A percentile compares a stretch with the other conserved stretches of the same genome.
These are phyloP conservation scores for Sporothrix globosa DNA, from an alignment of 2,329 filamentous ascomycete species.

Conservation along the genomic window DNA sequence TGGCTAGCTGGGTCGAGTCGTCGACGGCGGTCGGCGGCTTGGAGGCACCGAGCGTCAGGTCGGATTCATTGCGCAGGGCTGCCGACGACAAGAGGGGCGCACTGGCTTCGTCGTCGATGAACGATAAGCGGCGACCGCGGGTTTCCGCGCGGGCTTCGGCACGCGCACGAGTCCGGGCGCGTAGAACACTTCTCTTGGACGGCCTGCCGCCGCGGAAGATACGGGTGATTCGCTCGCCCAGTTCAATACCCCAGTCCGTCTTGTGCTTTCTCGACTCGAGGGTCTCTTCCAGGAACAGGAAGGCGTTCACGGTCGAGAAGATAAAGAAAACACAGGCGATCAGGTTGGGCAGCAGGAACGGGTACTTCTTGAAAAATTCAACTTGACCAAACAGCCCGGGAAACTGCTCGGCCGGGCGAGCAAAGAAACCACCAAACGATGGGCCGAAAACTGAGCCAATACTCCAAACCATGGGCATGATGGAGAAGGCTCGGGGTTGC, in stretches of 20 bases:
- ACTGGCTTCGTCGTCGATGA: constrained; percentile 60
- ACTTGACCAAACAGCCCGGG: constrained; percentile 70
- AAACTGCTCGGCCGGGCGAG: constrained; percentile 75
- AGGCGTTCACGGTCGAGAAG: constrained; percentile 71
- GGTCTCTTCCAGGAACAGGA: constrained; percentile 85
- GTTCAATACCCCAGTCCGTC: constrained; percentile 72
- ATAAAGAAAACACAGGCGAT: constrained; percentile 76
- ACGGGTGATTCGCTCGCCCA: constrained; percentile 67
- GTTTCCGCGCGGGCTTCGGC: constrained; percentile 35
- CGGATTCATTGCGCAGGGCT: constrained; percentile 38
- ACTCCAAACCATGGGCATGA: constrained; percentile 92
- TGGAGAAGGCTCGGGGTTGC: constrained; percentile 84
- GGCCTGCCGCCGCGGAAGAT: constrained; percentile 37
- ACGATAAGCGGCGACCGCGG: constrained; percentile 50
- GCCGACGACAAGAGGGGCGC: constrained; percentile 55
- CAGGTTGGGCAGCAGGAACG: constrained; percentile 83
- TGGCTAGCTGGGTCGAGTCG: constrained; percentile 32
- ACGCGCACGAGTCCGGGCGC: constrained; percentile 30
- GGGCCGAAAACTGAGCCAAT: constrained; percentile 87
- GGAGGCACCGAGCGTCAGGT: constrained; percentile 28
- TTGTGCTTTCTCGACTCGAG: constrained; percentile 69
- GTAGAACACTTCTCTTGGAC: constrained; percentile 9
- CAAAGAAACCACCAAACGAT: constrained; percentile 82
- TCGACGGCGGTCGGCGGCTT: constrained; percentile 24
- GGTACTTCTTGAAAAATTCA: constrained; percentile 72